Evolutionary conservation across 345 rosid genomes (phyloP).

Genomic region (Syzygium aromaticum): DNA sequence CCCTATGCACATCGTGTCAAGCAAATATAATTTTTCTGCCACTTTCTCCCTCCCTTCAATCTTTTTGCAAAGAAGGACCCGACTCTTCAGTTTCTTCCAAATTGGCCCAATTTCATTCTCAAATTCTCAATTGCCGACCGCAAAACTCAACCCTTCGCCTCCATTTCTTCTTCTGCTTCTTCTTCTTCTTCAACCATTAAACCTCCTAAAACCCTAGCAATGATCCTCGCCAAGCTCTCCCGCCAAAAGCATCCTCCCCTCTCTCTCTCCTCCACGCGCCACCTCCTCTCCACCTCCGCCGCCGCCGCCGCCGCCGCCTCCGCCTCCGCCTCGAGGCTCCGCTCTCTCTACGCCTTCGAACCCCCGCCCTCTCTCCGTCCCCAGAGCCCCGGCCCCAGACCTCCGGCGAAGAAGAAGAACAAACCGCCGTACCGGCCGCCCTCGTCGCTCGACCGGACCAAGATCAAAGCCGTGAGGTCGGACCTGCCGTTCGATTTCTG

Average conservation of each 20-base stretch:
- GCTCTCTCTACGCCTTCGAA: slow-evolving; percentile 50
- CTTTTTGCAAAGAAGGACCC: neutral
- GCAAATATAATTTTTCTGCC: neutral
- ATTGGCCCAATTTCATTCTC: neutral
- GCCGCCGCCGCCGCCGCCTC: neutral
- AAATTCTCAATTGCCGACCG: neutral
- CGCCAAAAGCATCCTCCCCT: slow-evolving; percentile 29
- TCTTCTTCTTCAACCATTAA: neutral
- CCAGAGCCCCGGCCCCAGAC: slow-evolving; percentile 8
- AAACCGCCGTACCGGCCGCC: slow-evolving; percentile 85
- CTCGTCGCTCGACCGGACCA: slow-evolving; percentile 55
- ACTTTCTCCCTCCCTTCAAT: accelerated
- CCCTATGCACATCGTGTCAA: neutral
- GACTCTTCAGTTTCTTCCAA: neutral
- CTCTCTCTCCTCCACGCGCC: slow-evolving; percentile 16
- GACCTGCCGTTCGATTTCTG: slow-evolving; percentile 82
- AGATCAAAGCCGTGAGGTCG: slow-evolving; percentile 32
- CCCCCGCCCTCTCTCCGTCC: slow-evolving; percentile 53
- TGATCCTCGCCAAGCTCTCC: slow-evolving; percentile 32
- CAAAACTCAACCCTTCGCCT: neutral
- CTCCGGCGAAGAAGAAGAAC: slow-evolving; percentile 16
- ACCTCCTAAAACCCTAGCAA: neutral
- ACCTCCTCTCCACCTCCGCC: slow-evolving; percentile 21
- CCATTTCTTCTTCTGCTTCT: neutral
- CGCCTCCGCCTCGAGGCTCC: slow-evolving; percentile 46